These are phyloP conservation scores for Hyaloperonospora arabidopsidis DNA, from an alignment of 352 stramenopile species.

Conservation along the genomic window DNA sequence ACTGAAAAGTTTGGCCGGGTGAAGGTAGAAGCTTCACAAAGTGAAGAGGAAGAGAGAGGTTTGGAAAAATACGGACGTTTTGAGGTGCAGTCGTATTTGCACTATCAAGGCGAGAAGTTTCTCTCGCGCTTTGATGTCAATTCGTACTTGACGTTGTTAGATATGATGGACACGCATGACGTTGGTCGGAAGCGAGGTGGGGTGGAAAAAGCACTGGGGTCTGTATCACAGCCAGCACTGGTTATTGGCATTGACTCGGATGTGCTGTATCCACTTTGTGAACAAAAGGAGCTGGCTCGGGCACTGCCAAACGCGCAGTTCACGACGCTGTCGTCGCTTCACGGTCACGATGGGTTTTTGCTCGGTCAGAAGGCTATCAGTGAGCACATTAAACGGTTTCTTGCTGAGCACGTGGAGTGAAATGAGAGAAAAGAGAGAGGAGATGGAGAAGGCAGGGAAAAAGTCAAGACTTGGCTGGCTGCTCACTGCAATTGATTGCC, in stretches of 20 bases:
- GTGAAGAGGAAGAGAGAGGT: too few relatives aligned
- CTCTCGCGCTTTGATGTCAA: conserved; percentile 91
- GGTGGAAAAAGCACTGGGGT: conserved; percentile 50
- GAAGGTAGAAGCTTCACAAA: conserved; percentile 2
- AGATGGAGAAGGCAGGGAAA: conserved; percentile 6
- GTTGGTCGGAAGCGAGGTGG: conserved; percentile 77
- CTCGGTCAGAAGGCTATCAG: conserved; percentile 92
- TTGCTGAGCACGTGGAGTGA: conserved; percentile 34
- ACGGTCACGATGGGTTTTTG: conserved; percentile 96
- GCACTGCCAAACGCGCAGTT: conserved; percentile 82
- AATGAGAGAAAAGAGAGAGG: background rate
- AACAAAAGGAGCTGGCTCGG: conserved; percentile 87
- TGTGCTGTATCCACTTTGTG: conserved; percentile 89
- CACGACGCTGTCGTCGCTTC: conserved; percentile 80
- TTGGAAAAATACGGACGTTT: conserved; percentile 33
- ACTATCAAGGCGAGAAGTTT: conserved; percentile 94
- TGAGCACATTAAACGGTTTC: conserved; percentile 47
- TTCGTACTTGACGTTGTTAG: conserved; percentile 92
- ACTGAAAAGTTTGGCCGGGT: conserved; percentile 87
- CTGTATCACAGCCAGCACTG: conserved; percentile 69
- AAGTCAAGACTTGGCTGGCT: conserved; percentile 12
- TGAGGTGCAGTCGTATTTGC: conserved; percentile 81
- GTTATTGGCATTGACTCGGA: conserved; percentile 93
- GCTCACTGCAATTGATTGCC: conserved; percentile 14
- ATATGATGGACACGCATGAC: conserved; percentile 96